Evolutionary conservation across 2,329 filamentous ascomycete species (phyloP), one percentile per base, ranked within the genome.

Genomic region (Cadophora gregata): DNA sequence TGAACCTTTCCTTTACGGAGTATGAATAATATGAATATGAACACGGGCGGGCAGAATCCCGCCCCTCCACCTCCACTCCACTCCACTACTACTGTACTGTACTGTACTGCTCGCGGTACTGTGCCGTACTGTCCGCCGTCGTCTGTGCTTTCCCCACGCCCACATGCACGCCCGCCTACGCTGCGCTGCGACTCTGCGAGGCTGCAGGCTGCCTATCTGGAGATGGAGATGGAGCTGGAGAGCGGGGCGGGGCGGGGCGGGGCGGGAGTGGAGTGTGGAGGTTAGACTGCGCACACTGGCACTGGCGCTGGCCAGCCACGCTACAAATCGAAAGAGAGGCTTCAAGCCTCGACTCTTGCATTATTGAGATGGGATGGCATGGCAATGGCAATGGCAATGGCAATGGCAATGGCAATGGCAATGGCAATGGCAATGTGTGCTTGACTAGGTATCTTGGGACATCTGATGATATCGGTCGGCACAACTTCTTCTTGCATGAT

Each of bases 201-300:
- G n/a, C n/a, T n/a, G n/a, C n/a, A n/a, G n/a, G n/a, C n/a, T n/a
- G 51, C 51, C 10, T 36, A 19, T 33, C n/a, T 38, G 33, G 31
- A 38, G 33, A 24, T n/a, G n/a, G n/a, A n/a, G n/a, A n/a, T n/a
- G n/a, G n/a, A n/a, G n/a, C n/a, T n/a, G n/a, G n/a, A n/a, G n/a
- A n/a, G n/a, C n/a, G n/a, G n/a, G n/a, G n/a, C n/a, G n/a, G n/a
- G n/a, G n/a, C n/a, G n/a, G n/a, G n/a, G n/a, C n/a, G n/a, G n/a
- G n/a, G n/a, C n/a, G n/a, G n/a, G n/a, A n/a, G n/a, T n/a, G 21
- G 10, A 53, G 21, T 58, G 55, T 58, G 55, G 55, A 58, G 55
- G 55, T 42, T n/a, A 42, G 55, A 27, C 27, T 38, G 55, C 10
- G 33, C 21, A 19, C 25, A 21, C 38, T 19, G n/a, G 55, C 33